A percentile compares a stretch with the other conserved stretches of the same genome.
Evolutionary conservation across 1,284 basidiomycete genomes (phyloP).

Genomic region (Marasmius tenuissimus): DNA sequence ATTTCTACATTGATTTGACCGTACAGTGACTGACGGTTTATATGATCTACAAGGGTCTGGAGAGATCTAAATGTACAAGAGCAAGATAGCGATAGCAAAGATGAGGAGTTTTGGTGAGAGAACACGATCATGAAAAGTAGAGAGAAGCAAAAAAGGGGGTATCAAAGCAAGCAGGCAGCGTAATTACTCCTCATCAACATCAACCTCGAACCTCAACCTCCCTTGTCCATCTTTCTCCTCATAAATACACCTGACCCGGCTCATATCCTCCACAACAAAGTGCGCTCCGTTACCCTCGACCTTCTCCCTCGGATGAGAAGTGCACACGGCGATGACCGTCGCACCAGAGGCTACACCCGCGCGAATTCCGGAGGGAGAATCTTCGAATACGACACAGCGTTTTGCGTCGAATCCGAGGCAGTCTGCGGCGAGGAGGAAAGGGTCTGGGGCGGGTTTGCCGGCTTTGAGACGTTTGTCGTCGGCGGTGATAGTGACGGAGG

Average conservation of each 20-base stretch:
- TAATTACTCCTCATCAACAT: too few relatives aligned
- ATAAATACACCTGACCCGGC: constrained; percentile 41
- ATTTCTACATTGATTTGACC: too few relatives aligned
- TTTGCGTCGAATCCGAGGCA: constrained; percentile 63
- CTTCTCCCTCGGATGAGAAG: constrained; percentile 54
- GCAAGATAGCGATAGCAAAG: too few relatives aligned
- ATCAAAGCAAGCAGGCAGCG: too few relatives aligned
- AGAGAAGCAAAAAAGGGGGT: too few relatives aligned
- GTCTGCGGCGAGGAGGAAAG: constrained; percentile 73
- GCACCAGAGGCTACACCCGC: constrained; percentile 73
- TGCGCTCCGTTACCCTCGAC: constrained; percentile 68
- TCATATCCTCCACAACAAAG: constrained; percentile 63
- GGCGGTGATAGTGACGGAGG: constrained; percentile 73
- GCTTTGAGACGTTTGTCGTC: constrained; percentile 70
- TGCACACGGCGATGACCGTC: constrained; percentile 77
- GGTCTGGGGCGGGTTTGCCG: constrained; percentile 70
- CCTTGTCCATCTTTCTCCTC: too few relatives aligned
- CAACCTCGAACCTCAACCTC: too few relatives aligned
- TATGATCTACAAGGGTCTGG: too few relatives aligned
- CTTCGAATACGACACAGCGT: constrained; percentile 56
- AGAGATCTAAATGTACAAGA: too few relatives aligned
- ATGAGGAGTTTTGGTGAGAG: too few relatives aligned
- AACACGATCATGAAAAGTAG: too few relatives aligned
- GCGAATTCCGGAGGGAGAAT: constrained; percentile 72
- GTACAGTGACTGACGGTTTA: too few relatives aligned